These are phyloP conservation scores for Boletus rubescentipes DNA, from an alignment of 768 basidiomycete species.

Conservation along the genomic window DNA sequence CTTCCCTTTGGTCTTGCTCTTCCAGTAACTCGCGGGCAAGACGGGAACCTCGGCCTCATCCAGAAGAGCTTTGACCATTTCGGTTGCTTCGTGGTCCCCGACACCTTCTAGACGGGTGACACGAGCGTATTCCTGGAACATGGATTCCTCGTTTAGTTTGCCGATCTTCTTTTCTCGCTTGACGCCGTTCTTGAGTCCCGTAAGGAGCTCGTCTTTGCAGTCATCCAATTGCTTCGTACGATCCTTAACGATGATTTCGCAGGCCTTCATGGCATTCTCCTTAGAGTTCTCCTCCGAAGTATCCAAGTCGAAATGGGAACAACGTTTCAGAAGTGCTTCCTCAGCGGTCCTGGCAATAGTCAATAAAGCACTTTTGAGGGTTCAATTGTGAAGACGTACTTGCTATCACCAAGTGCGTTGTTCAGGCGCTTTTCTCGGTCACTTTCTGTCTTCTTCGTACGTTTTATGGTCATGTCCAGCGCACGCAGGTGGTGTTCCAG, in stretches of 20 bases:
- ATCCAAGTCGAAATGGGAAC: slow-evolving; percentile 91
- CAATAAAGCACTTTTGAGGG: background rate
- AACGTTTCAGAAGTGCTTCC: slow-evolving; percentile 91
- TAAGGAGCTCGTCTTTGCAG: slow-evolving; percentile 71
- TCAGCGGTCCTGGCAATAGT: slow-evolving; percentile 65
- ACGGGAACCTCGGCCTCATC: slow-evolving; percentile 55
- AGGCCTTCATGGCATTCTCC: slow-evolving; percentile 85
- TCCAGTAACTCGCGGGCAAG: slow-evolving; percentile 31
- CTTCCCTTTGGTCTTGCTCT: slow-evolving; percentile 46
- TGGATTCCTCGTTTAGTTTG: slow-evolving; percentile 62
- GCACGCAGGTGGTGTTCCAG: slow-evolving; percentile 91
- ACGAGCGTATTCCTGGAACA: slow-evolving; percentile 78
- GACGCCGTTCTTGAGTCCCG: slow-evolving; percentile 63
- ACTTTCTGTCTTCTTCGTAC: slow-evolving; percentile 66
- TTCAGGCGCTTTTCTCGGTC: slow-evolving; percentile 89
- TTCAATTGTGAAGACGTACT: slow-evolving; percentile 39
- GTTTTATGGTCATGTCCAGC: slow-evolving; percentile 76
- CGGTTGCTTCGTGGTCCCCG: slow-evolving; percentile 75
- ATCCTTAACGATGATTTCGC: slow-evolving; percentile 86
- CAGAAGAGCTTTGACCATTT: slow-evolving; percentile 56
- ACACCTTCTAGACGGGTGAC: slow-evolving; percentile 62
- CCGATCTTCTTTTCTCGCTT: slow-evolving; percentile 69
- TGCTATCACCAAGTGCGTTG: slow-evolving; percentile 85
- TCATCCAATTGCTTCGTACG: slow-evolving; percentile 76
- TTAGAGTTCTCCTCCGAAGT: slow-evolving; percentile 47